phyloP scores from a whole-genome alignment of 306 rosid genomes.

The Citrullus mucosospermus region DNA sequence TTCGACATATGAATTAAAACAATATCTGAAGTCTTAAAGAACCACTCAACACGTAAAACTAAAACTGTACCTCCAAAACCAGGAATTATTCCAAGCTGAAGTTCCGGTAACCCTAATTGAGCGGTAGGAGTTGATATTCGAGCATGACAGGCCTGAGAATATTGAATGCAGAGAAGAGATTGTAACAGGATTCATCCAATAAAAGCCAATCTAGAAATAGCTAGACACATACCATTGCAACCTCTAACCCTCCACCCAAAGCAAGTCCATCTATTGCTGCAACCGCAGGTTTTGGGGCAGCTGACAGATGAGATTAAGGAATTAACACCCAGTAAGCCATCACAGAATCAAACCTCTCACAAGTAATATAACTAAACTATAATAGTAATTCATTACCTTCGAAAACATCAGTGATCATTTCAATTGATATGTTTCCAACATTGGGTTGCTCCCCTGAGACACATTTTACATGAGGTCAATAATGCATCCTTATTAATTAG shows the following conservation, averaged over 20 bases:
- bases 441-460: slow-evolving; percentile 28
- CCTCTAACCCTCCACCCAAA: slow-evolving; percentile 96
- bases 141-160: slow-evolving; percentile 70
- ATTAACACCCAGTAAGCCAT: background rate
- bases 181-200: background rate
- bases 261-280: slow-evolving; percentile 98
- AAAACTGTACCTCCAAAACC: slow-evolving; percentile 77
- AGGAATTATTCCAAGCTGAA: slow-evolving; percentile 93
- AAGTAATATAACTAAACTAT: background rate
- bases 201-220: background rate
- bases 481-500: background rate
- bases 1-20: background rate
- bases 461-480: slow-evolving; percentile 10
- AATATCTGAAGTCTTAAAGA: too few relatives aligned
- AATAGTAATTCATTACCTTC: slow-evolving; percentile 38
- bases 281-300: slow-evolving; percentile 73
- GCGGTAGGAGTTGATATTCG: slow-evolving; percentile 81
- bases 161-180: background rate
- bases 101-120: slow-evolving; percentile 92
- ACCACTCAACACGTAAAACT: background rate
- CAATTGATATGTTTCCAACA: slow-evolving; percentile 60
- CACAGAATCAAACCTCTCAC: background rate
- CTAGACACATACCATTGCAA: slow-evolving; percentile 67
- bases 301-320: slow-evolving; percentile 29
- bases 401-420: slow-evolving; percentile 49